phyloP scores from a whole-genome alignment of 2,329 filamentous ascomycete species.

The Leptosphaerulina australis region DNA sequence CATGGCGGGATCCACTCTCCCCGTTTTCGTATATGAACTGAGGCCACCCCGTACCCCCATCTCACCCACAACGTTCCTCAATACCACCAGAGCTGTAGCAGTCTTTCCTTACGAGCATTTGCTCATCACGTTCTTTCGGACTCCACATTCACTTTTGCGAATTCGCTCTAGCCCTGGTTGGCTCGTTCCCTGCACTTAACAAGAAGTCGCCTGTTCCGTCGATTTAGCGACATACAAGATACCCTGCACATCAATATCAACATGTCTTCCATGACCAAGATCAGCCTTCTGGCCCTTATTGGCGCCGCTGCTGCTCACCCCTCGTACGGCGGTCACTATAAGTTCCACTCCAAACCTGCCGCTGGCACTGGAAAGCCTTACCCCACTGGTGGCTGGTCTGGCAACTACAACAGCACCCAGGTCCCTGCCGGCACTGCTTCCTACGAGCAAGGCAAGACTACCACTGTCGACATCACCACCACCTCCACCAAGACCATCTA shows the following conservation, averaged over 20 bases:
- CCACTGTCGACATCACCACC: conserved; percentile 32
- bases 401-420: conserved; percentile 32
- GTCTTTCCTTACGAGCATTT: conserved; percentile 50
- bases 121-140: conserved; percentile 51
- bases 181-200: conserved; percentile 48
- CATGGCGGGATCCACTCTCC: conserved; percentile 19
- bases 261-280: conserved; percentile 46
- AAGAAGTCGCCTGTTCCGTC: conserved; percentile 41
- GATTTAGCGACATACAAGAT: conserved; percentile 21
- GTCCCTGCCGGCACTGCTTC: conserved; percentile 31
- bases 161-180: conserved; percentile 52
- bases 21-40: conserved; percentile 38
- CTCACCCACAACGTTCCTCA: conserved; percentile 33
- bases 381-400: conserved; percentile 41
- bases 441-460: conserved; percentile 29
- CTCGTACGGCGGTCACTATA: conserved; percentile 38
- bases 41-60: conserved; percentile 30
- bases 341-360: conserved; percentile 40
- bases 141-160: conserved; percentile 46
- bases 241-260: conserved; percentile 30
- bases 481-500: conserved; percentile 39
- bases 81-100: conserved; percentile 43
- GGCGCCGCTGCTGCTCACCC: conserved; percentile 49
- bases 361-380: conserved; percentile 36
- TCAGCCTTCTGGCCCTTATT: conserved; percentile 53